Base-by-base conservation (phyloP, 2,329 filamentous ascomycete genomes). In the Hymenoscyphus infarciens region DNA sequence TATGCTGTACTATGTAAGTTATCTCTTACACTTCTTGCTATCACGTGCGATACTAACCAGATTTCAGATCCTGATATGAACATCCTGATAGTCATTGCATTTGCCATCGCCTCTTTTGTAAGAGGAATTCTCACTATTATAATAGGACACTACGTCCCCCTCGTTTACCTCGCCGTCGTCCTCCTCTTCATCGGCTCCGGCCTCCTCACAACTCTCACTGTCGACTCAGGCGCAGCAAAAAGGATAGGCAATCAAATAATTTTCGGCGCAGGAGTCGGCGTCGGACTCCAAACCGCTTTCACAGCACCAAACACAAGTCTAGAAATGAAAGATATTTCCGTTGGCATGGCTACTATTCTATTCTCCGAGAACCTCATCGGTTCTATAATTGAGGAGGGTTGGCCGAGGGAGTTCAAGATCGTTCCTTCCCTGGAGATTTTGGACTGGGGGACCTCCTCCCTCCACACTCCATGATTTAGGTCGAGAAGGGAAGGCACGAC, bases 201-300 rank as follows among this genome's bases (percentile, higher is more conserved):
- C 2, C 60, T 70, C 5, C 65, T 72, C 7, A 84, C 84, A 0
- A 69, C 64, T 3, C 39, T 68, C 35, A 16, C 60, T 10, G 13
- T 59, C 2, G 27, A 57, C 22, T 66, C 80, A 81, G 67, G 74
- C 2, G 72, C 72, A 1, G 77, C 71, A 13, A 74, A 75, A 42
- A 82, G 80, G 79, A 80, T 83, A 56, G 81, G 80, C 7, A 83
- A 80, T 67, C 80, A 83, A 69, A 74, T 70, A 56, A 15, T 68
- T 1, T 66, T 56, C 2, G 82, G 81, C 2, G 54, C 79, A 1
- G 80, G 78, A 10, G 75, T 74, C 65, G 82, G 81, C 2, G 64
- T 76, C 1, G 74, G 71, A 2, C 16, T 70, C 0, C 67, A 68
- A 35, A 66, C 66, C 53, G 39, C 66, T 2, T 53, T 66, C 13